Evolutionary conservation across 202 grass and related monocot species (phyloP), one percentile per base, ranked within the genome.

Genomic region (Panicum virgatum): DNA sequence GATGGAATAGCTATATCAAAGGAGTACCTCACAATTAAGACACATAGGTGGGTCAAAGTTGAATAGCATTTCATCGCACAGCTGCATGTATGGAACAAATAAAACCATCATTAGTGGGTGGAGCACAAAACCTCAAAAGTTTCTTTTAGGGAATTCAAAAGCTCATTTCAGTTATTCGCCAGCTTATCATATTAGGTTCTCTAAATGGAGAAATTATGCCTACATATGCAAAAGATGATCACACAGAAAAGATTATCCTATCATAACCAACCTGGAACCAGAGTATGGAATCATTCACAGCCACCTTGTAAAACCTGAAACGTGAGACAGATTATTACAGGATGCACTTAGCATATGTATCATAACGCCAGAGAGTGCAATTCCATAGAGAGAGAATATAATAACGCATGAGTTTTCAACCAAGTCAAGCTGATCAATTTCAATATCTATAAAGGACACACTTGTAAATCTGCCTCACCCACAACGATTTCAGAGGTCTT

Each of bases 191-290:
- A 70, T 51, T 37, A 78, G 29, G 7, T 67, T 43, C 27, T 6
- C 40, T 8, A 66, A 51, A 62, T n/a, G 25, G 37, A 72, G 39
- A 26, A 74, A 67, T 0, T 13, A 38, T 0, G 6, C 12, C 6
- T 20, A 44, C 22, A 48, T 20, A 54, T 72, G 61, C 23, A 32
- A 81, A 70, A 77, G 62, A 30, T 5, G 8, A 38, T 64, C 52
- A 78, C 58, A 74, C 19, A 38, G 27, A 82, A 83, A 67, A 88
- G 79, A 67, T 73, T 79, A 75, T 83, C 73, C 42, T 81, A 45
- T 63, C 75, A 71, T 78, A 88, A 85, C 87, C 72, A 90, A 99
- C 96, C 93, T 94, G 93, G 83, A 99, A 99, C 93, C 96, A 94
- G 64, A 99, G 91, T 29, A 88, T 36, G 10, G 91, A 90, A 77